Percentiles rank a stretch among this genome's conserved stretches.
These are phyloP conservation scores for Chaetomiaceae sp. DNA, from an alignment of 2,329 filamentous ascomycete genomes.

Conservation along the genomic window DNA sequence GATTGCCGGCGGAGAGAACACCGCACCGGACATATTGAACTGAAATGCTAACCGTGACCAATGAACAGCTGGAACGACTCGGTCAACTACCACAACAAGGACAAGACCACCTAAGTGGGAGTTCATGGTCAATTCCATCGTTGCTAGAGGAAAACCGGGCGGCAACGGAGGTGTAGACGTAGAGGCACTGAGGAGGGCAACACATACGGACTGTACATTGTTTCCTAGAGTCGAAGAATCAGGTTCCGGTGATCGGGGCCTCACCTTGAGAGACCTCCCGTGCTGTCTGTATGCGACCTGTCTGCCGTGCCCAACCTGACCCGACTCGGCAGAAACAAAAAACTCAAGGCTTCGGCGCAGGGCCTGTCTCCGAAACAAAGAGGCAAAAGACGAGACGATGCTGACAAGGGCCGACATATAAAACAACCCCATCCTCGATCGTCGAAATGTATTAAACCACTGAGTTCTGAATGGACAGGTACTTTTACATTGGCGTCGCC, in stretches of 20 bases:
- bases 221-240: slow-evolving; percentile 28
- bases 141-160: background rate
- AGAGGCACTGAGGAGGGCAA: slow-evolving; percentile 8
- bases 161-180: background rate
- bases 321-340: too few species aligned
- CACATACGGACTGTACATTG: slow-evolving; percentile 27
- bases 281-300: background rate
- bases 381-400: too few species aligned
- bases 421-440: too few species aligned
- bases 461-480: too few species aligned
- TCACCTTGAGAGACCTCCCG: background rate
- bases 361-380: too few species aligned
- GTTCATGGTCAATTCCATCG: background rate
- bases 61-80: slow-evolving; percentile 84
- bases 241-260: background rate
- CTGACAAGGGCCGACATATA: too few species aligned
- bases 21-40: too few species aligned
- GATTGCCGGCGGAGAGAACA: too few species aligned
- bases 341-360: too few species aligned
- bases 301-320: too few species aligned
- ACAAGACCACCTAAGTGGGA: slow-evolving; percentile 54
- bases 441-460: too few species aligned
- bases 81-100: slow-evolving; percentile 97
- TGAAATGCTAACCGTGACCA: slow-evolving; percentile 19
- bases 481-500: too few species aligned